Evolutionary conservation across 2,329 filamentous ascomycete genomes (phyloP).

Genomic region (Paraconiothyrium sp.): DNA sequence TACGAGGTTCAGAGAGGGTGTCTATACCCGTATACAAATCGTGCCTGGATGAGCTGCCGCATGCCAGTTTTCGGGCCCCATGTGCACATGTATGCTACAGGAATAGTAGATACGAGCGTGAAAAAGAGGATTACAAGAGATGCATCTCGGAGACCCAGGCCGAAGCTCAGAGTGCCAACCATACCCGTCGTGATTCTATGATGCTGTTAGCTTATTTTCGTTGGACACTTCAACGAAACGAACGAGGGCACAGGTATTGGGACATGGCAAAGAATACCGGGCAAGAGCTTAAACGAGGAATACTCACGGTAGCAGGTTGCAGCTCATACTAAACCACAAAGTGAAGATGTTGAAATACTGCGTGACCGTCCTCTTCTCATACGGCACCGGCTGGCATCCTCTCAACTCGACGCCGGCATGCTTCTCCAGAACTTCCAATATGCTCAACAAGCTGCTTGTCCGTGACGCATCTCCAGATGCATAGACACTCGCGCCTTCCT

Average conservation of each 20-base stretch:
- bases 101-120: conserved; percentile 62
- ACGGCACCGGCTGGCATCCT: conserved; percentile 66
- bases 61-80: conserved; percentile 70
- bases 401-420: conserved; percentile 44
- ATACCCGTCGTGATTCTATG: conserved; percentile 69
- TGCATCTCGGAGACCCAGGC: conserved; percentile 65
- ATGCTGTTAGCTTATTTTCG: not conserved
- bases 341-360: conserved; percentile 67
- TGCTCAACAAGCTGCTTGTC: conserved; percentile 8
- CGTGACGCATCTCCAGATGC: conserved; percentile 1
- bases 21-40: conserved; percentile 67
- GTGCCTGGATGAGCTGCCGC: conserved; percentile 72
- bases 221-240: too few species aligned
- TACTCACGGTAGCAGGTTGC: conserved; percentile 65
- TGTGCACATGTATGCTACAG: conserved; percentile 66
- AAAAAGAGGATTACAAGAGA: conserved; percentile 72
- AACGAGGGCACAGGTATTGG: too few species aligned
- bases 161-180: conserved; percentile 66
- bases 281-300: too few species aligned
- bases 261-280: too few species aligned
- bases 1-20: not conserved
- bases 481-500: conserved; percentile 1
- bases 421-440: conserved; percentile 7
- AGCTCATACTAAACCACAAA: conserved; percentile 67
- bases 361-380: conserved; percentile 63